Base-by-base conservation (phyloP, 257 asterid genomes). In the Ilex aquifolium region DNA sequence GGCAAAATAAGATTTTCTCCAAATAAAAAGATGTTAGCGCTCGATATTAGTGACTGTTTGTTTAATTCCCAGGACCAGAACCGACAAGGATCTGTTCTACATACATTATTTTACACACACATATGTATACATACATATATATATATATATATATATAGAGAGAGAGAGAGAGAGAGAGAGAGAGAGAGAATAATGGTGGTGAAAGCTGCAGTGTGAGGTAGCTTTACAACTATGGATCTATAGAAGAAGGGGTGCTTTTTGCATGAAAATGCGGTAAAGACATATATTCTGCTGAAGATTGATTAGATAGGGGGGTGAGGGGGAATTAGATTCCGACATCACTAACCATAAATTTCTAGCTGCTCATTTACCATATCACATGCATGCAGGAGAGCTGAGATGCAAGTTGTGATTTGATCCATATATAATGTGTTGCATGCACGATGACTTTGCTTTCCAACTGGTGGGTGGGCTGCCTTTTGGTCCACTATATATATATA, bases 281-380 rank as follows among this genome's bases (percentile, higher is more conserved):
- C 56, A 69, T 56, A 69, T 69, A 64, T 63, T 42, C 8, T 64
- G 50, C 51, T 36, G 31, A 59, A 53, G 46, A 39, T 67, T 51
- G 73, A 55, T 52, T 57, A 57, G 69, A 67, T 58, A 60, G 62
- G 50, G 50, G 27, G 27, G 27, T 13, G 11, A 7, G 50, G 50
- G 50, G 75, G 79, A 65, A 74, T 69, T 61, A 50, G 79, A 74
- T 74, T 69, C 75, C 67, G 58, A 15, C 66, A 54, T 73, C 77
- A 73, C 70, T 32, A 66, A 32, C 48, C n/a, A 44, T 7, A 44
- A 8, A 44, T 7, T 44, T 44, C 13, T 44, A 1, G 9, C 13
- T 44, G 9, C 50, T 44, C 9, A 8, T 44, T 0, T 13, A 44
- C 50, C 50, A 21, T 21, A 21, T 21, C 50, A 44, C 50, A 13